Evolutionary conservation across 2,329 filamentous ascomycete genomes (phyloP), one percentile per base, ranked within the genome.

Genomic region (Aspergillus arachidicola): DNA sequence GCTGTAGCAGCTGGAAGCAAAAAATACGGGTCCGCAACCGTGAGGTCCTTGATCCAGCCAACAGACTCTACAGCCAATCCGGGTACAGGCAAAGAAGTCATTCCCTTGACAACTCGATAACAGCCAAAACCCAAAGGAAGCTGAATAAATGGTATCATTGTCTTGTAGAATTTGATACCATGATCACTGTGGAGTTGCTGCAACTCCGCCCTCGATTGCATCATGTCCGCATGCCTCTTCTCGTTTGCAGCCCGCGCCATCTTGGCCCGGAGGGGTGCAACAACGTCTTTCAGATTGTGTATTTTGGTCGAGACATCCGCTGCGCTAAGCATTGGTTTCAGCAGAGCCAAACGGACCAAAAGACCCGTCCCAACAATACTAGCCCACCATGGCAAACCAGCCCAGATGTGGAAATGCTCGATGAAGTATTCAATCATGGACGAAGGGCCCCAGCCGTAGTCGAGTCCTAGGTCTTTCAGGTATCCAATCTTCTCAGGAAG

Each of bases 361-460:
- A 93, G 38, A 38, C 90, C 89, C 0, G 89, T 86, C 5, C 84
- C 77, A 51, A 89, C 78, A 70, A 97, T 91, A 64, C 91, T 87
- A 1, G 82, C 88, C 84, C 91, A 93, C 95, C 95, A 98, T 14
- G 93, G 92, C 60, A 92, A 79, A 41, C 90, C 92, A 7, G 75
- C 81, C 70, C 85, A 89, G 65, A 97, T 83, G 79, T 99, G 93
- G 46, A 96, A 75, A 74, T 94, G 88, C 82, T 99, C 95, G 12
- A 98, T 80, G 3, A 87, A 26, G 84, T 85, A 94, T 79, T 97
- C 85, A 77, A 95, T 88, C 19, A 87, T 68, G 4, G 89, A 81
- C 0, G 93, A 92, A 6, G 91, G 87, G 19, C 94, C 94, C 82
- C 83, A 94, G 74, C 94, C 93, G 72, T 90, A 98, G 71, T 98